These are phyloP conservation scores for Nigrospora oryzae DNA, from an alignment of 2,329 filamentous ascomycete genomes.

Conservation along the genomic window DNA sequence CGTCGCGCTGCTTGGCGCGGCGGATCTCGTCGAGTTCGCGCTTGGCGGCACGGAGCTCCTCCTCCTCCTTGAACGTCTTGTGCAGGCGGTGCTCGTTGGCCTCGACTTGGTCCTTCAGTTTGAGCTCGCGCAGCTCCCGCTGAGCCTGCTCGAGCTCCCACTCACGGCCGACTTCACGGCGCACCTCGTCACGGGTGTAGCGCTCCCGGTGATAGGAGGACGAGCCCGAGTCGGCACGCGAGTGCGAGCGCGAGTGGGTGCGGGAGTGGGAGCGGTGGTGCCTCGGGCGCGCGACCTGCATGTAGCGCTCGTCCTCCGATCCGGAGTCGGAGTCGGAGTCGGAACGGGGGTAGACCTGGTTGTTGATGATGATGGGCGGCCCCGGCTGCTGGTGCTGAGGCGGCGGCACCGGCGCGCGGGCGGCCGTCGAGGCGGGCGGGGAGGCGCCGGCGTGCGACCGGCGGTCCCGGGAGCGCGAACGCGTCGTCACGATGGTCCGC, in stretches of 20 bases:
- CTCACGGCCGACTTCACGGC: slow-evolving; percentile 10
- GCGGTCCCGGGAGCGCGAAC: slow-evolving; percentile 37
- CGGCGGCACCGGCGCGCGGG: slow-evolving; percentile 4
- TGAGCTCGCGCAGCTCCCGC: slow-evolving; percentile 25
- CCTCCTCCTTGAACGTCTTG: slow-evolving; percentile 30
- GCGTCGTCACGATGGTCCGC: slow-evolving; percentile 34
- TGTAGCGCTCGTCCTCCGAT: slow-evolving; percentile 24
- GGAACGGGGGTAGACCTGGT: slow-evolving; percentile 39
- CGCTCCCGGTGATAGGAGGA: slow-evolving; percentile 9
- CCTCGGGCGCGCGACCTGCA: slow-evolving; percentile 18
- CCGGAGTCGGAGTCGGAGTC: slow-evolving; percentile 34
- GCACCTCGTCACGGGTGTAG: slow-evolving; percentile 19
- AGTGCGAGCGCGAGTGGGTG: slow-evolving; percentile 21
- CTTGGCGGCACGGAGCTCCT: slow-evolving; percentile 22
- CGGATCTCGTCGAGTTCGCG: slow-evolving; percentile 23
- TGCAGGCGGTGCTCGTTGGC: slow-evolving; percentile 26
- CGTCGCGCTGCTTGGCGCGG: slow-evolving; percentile 36
- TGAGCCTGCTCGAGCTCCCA: slow-evolving; percentile 17
- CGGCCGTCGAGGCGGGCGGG: slow-evolving; percentile 14
- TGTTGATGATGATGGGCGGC: slow-evolving; percentile 48
- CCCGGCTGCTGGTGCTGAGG: slow-evolving; percentile 20
- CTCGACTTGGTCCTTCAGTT: slow-evolving; percentile 9
- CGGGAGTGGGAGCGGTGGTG: slow-evolving; percentile 22
- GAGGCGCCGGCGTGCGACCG: slow-evolving; percentile 26
- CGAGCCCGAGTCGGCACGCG: slow-evolving; percentile 24